These are phyloP conservation scores for Alternaria dauci DNA, from an alignment of 2,329 filamentous ascomycete genomes.

Conservation along the genomic window DNA sequence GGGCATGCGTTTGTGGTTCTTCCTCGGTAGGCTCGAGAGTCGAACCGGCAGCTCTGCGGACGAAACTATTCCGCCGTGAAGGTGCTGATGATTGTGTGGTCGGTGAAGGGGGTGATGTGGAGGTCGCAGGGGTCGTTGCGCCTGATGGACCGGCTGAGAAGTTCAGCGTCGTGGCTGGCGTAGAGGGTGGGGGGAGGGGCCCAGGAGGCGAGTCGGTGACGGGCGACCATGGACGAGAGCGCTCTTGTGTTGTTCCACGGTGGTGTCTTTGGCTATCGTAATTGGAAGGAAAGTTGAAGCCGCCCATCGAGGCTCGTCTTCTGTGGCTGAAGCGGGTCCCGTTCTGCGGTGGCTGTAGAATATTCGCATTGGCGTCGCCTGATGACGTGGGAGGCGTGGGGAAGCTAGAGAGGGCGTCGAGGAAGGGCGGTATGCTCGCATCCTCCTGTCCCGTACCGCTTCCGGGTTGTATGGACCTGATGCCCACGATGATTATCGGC, in stretches of 20 bases:
- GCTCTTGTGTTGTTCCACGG: conserved; percentile 52
- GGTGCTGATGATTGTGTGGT: conserved; percentile 44
- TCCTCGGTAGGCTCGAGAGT: conserved; percentile 56
- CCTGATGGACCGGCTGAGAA: conserved; percentile 64
- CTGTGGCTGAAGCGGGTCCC: conserved; percentile 63
- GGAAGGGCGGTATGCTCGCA: conserved; percentile 57
- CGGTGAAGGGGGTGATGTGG: conserved; percentile 47
- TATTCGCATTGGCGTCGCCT: conserved; percentile 59
- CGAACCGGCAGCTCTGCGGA: conserved; percentile 49
- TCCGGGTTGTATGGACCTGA: conserved; percentile 68
- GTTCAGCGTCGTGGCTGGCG: conserved; percentile 65
- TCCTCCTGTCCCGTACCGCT: conserved; percentile 56
- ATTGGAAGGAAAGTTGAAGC: conserved; percentile 59
- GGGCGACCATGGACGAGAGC: conserved; percentile 54
- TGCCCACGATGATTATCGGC: conserved; percentile 74
- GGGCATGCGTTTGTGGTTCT: conserved; percentile 50
- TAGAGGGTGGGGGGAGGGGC: conserved; percentile 69
- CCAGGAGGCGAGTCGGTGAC: conserved; percentile 65
- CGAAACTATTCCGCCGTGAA: conserved; percentile 53
- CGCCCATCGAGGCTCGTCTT: conserved; percentile 63
- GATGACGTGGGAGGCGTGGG: conserved; percentile 56
- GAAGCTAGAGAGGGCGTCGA: conserved; percentile 61
- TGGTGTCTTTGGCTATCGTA: conserved; percentile 64
- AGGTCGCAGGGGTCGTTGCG: conserved; percentile 52
- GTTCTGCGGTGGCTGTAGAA: conserved; percentile 63